Conservation (phyloP, 495 filamentous ascomycete species). For the Paragyromitra xinjiangensis region DNA sequence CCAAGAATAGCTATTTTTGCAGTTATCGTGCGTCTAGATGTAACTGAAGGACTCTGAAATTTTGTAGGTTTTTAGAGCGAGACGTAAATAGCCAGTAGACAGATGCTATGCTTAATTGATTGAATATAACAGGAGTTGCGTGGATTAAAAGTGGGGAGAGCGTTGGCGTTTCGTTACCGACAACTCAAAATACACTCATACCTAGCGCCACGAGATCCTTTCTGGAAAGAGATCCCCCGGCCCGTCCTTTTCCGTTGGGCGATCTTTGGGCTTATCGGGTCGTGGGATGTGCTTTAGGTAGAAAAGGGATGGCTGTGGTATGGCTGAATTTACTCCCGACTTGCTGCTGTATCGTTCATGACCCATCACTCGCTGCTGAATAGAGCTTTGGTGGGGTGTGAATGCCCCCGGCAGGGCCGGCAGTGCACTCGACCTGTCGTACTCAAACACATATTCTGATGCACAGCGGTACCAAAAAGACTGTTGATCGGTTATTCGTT, state of each 20-base stretch:
- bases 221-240: not conserved
- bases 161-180: not conserved
- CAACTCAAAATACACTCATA: not conserved
- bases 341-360: not conserved
- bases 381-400: not conserved
- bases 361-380: not conserved
- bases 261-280: not conserved
- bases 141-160: not conserved
- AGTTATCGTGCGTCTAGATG: not conserved
- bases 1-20: not conserved
- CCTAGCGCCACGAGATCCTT: not conserved
- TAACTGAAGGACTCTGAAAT: conserved; percentile 1
- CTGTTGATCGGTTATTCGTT: conserved; percentile 3
- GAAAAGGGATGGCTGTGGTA: not conserved
- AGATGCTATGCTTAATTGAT: not conserved
- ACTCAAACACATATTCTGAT: conserved; percentile 16
- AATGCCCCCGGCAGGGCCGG: not conserved
- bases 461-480: not conserved
- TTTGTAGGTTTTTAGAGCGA: not conserved
- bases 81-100: not conserved
- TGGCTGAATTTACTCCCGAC: not conserved
- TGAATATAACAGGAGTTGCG: not conserved
- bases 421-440: conserved; percentile 2
- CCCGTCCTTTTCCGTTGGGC: not conserved
- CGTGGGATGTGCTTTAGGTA: not conserved